These are phyloP conservation scores for Crassisporium funariophilum DNA, from an alignment of 768 basidiomycete species.

Conservation along the genomic window DNA sequence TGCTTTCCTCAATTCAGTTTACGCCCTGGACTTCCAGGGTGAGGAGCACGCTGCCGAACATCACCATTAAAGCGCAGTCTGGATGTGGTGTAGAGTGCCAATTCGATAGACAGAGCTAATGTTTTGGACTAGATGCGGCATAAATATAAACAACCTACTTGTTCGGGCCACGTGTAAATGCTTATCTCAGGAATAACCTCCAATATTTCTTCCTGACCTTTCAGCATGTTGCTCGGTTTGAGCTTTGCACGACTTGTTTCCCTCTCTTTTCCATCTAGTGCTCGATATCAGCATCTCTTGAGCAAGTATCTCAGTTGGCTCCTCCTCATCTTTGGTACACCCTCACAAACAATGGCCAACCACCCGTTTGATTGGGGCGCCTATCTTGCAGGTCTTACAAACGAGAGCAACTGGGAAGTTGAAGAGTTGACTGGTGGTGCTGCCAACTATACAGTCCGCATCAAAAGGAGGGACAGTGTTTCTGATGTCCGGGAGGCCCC, in stretches of 20 bases:
- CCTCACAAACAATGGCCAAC: neutral
- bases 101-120: conserved; percentile 9
- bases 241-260: too few relatives aligned
- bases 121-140: conserved; percentile 17
- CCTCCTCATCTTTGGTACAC: neutral
- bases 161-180: conserved; percentile 18
- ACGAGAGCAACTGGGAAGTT: conserved; percentile 1
- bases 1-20: conserved; percentile 46
- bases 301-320: too few relatives aligned
- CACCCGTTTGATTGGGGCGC: conserved; percentile 5
- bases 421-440: conserved; percentile 8
- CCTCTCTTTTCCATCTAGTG: too few relatives aligned
- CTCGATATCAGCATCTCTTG: too few relatives aligned
- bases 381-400: conserved; percentile 7
- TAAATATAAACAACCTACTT: conserved; percentile 20
- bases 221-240: too few relatives aligned
- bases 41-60: conserved; percentile 50
- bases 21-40: conserved; percentile 74
- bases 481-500: neutral
- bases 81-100: conserved; percentile 2
- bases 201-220: conserved; percentile 4
- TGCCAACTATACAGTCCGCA: conserved; percentile 8
- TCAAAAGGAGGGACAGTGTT: neutral
- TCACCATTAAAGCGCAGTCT: conserved; percentile 36
- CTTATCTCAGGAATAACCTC: conserved; percentile 5